A percentile compares a stretch with the other conserved stretches of the same genome.
Evolutionary conservation across 2,329 filamentous ascomycete genomes (phyloP).

Genomic region (Alternaria gaisen): DNA sequence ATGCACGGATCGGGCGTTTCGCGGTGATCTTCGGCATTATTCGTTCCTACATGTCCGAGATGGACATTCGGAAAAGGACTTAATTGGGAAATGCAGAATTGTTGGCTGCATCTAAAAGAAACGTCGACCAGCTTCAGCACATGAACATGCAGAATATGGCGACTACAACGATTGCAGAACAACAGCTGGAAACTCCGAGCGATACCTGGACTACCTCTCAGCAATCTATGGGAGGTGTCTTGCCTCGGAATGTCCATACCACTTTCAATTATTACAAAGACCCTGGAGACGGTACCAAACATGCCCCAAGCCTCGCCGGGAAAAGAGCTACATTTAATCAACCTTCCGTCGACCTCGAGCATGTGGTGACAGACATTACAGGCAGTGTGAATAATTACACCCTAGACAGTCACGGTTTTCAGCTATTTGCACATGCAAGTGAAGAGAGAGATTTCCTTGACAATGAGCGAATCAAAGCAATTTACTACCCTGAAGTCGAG

Average conservation of each 20-base stretch:
- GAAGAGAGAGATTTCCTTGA: not conserved
- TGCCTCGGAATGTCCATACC: not conserved
- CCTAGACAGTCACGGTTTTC: not conserved
- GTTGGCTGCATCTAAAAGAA: not conserved
- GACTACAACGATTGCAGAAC: not conserved
- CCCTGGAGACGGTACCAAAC: not conserved
- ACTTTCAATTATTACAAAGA: not conserved
- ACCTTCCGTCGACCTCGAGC: not conserved
- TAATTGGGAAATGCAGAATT: not conserved
- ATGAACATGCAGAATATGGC: not conserved
- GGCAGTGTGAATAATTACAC: not conserved
- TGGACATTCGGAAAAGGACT: not conserved
- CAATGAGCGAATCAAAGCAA: not conserved
- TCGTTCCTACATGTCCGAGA: not conserved
- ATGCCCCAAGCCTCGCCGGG: not conserved
- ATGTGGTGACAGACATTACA: not conserved
- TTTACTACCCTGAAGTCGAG: not conserved
- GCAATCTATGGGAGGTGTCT: not conserved
- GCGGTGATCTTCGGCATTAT: not conserved
- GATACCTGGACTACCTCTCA: not conserved
- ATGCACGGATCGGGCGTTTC: too few relatives aligned
- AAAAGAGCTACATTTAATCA: not conserved
- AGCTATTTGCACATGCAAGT: not conserved
- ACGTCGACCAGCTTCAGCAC: not conserved
- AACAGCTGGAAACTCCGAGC: not conserved